A percentile compares a stretch with the other conserved stretches of the same genome.
These are phyloP conservation scores for Daldinia loculata DNA, from an alignment of 495 filamentous ascomycete genomes.

Conservation along the genomic window DNA sequence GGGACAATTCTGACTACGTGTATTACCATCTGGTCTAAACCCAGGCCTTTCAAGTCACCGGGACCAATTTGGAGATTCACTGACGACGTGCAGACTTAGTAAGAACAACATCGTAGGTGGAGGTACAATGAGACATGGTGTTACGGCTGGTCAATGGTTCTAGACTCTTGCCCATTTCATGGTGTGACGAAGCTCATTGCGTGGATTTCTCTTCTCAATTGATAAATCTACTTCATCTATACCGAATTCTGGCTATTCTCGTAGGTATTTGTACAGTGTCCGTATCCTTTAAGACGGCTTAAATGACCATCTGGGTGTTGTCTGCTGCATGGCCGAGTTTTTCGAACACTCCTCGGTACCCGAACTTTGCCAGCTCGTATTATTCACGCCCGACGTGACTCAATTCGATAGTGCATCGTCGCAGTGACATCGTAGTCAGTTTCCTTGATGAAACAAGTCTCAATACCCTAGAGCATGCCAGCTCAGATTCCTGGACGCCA, in stretches of 20 bases:
- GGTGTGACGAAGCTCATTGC: slow-evolving; percentile 1
- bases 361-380: slow-evolving; percentile 10
- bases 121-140: slow-evolving; percentile 3
- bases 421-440: slow-evolving; percentile 6
- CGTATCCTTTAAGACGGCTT: slow-evolving; percentile 9
- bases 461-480: slow-evolving; percentile 34
- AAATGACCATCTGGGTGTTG: background rate
- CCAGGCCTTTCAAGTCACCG: slow-evolving; percentile 15
- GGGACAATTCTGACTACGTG: slow-evolving; percentile 25
- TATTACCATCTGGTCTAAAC: slow-evolving; percentile 9
- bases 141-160: background rate
- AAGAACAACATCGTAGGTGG: slow-evolving; percentile 7
- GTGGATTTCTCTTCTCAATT: slow-evolving; percentile 16
- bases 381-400: slow-evolving; percentile 18
- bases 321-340: slow-evolving; percentile 2
- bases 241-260: slow-evolving; percentile 8
- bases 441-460: slow-evolving; percentile 25
- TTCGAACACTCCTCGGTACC: slow-evolving; percentile 2
- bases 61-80: slow-evolving; percentile 21
- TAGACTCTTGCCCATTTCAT: slow-evolving; percentile 8
- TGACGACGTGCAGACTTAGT: slow-evolving; percentile 18
- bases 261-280: slow-evolving; percentile 8
- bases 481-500: slow-evolving; percentile 39
- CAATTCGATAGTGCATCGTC: slow-evolving; percentile 19
- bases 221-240: slow-evolving; percentile 21